These are phyloP conservation scores for Lyophyllum atratum DNA, from an alignment of 768 basidiomycete genomes.

Conservation along the genomic window DNA sequence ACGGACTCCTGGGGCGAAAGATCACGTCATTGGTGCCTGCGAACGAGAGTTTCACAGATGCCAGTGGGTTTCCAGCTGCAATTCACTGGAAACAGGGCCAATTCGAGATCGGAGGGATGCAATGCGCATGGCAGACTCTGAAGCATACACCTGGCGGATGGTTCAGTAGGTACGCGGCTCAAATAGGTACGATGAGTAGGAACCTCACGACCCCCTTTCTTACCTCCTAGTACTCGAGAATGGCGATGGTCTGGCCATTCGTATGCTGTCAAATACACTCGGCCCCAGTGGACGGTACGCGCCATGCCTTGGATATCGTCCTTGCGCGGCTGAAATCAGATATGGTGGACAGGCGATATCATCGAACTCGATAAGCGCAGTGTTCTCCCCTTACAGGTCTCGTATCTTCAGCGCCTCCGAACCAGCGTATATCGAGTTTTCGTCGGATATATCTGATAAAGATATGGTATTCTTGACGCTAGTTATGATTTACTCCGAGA, in stretches of 20 bases:
- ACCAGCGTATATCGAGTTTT: not conserved
- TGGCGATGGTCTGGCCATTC: constrained; percentile 1
- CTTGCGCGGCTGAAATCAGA: not conserved
- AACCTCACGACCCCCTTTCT: not conserved
- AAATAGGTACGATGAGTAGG: too few relatives aligned
- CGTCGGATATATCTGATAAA: not conserved
- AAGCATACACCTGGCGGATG: not conserved
- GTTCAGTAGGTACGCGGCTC: constrained; percentile 1
- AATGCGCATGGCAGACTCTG: not conserved
- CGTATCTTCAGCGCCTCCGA: not conserved
- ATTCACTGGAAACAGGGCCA: constrained; percentile 8
- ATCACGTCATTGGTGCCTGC: not conserved
- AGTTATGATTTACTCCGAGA: not conserved
- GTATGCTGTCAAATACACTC: constrained; percentile 3
- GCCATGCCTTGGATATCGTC: not conserved
- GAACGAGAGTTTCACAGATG: not conserved
- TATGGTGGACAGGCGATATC: constrained; percentile 7
- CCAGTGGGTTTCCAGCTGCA: not conserved
- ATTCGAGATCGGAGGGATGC: constrained; percentile 7
- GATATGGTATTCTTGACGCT: not conserved
- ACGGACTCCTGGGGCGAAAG: not conserved
- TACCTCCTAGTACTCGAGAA: not conserved
- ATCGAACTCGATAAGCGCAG: not conserved
- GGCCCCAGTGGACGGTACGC: constrained; percentile 2
- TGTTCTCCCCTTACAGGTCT: not conserved